Conservation (phyloP, 768 basidiomycete species). For the Dacryopinax spathularia region DNA sequence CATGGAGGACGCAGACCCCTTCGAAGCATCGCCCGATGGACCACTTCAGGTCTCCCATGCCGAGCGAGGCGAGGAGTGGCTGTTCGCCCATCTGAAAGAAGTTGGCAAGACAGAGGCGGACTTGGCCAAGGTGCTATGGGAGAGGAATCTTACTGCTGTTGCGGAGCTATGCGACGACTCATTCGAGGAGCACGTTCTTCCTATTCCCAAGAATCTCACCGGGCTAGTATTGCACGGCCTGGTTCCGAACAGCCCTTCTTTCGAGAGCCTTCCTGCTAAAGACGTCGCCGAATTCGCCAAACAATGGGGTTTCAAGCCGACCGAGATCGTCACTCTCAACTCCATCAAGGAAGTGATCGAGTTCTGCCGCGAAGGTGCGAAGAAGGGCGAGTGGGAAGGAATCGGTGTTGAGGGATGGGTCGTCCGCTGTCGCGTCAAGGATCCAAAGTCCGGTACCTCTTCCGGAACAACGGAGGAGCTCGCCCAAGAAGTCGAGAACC, state of each 20-base stretch:
- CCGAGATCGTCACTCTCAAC: slow-evolving; percentile 40
- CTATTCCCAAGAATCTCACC: slow-evolving; percentile 64
- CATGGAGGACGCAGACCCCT: not conserved
- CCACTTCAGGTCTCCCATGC: slow-evolving; percentile 44
- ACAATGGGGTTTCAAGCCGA: slow-evolving; percentile 85
- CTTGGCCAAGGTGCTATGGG: slow-evolving; percentile 61
- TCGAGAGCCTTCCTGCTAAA: slow-evolving; percentile 54
- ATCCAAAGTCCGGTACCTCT: slow-evolving; percentile 26
- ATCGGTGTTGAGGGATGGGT: slow-evolving; percentile 89
- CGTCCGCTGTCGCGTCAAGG: slow-evolving; percentile 58
- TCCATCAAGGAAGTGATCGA: slow-evolving; percentile 50
- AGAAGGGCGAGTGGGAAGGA: slow-evolving; percentile 64
- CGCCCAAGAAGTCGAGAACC: not conserved
- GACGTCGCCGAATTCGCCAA: slow-evolving; percentile 65
- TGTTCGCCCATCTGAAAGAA: slow-evolving; percentile 47
- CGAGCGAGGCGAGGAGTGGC: slow-evolving; percentile 70
- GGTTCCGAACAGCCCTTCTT: slow-evolving; percentile 51
- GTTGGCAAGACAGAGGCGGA: slow-evolving; percentile 56
- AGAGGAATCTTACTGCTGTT: slow-evolving; percentile 73
- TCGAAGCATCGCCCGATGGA: not conserved
- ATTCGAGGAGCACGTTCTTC: slow-evolving; percentile 92
- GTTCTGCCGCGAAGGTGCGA: slow-evolving; percentile 56
- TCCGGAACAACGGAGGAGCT: slow-evolving; percentile 5
- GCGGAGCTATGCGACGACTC: slow-evolving; percentile 96
- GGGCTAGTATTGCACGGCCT: slow-evolving; percentile 90